phyloP scores from a whole-genome alignment of 2,329 filamentous ascomycete species.

The Cercospora janseana region DNA sequence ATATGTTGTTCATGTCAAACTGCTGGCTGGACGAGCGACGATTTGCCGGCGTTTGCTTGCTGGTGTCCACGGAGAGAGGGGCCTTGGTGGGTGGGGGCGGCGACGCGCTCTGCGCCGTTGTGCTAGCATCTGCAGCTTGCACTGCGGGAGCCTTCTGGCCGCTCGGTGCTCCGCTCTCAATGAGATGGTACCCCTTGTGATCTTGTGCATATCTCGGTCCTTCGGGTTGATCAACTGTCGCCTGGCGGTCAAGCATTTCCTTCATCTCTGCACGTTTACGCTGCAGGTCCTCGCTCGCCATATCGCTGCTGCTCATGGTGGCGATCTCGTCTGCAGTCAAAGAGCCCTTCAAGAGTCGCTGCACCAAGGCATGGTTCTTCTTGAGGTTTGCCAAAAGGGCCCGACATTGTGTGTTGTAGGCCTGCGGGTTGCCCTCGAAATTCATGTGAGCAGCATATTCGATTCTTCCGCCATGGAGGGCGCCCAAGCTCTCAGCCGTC shows the following conservation, averaged over 20 bases:
- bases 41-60: constrained; percentile 15
- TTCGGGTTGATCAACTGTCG: constrained; percentile 70
- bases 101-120: constrained; percentile 28
- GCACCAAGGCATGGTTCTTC: constrained; percentile 75
- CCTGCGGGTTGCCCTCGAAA: constrained; percentile 51
- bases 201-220: constrained; percentile 81
- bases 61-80: constrained; percentile 25
- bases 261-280: constrained; percentile 72
- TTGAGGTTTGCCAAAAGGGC: constrained; percentile 84
- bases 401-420: constrained; percentile 66
- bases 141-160: constrained; percentile 1
- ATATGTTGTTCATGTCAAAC: constrained; percentile 85
- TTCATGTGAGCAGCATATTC: constrained; percentile 66
- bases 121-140: constrained; percentile 2
- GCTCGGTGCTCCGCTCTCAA: constrained; percentile 63
- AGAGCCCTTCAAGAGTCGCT: constrained; percentile 69
- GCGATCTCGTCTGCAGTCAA: constrained; percentile 74
- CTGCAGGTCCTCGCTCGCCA: constrained; percentile 88
- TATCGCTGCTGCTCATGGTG: constrained; percentile 84
- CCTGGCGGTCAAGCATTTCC: constrained; percentile 75
- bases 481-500: constrained; percentile 63
- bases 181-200: constrained; percentile 90
- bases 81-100: constrained; percentile 28
- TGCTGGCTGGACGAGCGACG: constrained; percentile 40
- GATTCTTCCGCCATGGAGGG: constrained; percentile 72